A percentile compares a stretch with the other conserved stretches of the same genome.
These are phyloP conservation scores for Diaporthe vexans DNA, from an alignment of 2,329 filamentous ascomycete genomes.

Conservation along the genomic window DNA sequence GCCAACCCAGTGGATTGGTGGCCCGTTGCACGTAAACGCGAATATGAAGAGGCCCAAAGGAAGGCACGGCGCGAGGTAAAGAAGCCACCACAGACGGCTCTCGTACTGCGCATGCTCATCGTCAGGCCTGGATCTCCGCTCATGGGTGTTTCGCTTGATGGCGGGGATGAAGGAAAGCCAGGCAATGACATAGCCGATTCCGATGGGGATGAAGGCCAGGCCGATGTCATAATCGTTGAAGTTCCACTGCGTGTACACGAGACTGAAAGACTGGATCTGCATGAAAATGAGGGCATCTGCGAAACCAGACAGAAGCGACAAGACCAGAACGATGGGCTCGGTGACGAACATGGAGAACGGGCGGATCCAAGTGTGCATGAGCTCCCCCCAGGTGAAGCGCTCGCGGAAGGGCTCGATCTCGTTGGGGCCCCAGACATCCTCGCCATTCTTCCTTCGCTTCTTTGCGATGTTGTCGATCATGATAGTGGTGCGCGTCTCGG, in stretches of 20 bases:
- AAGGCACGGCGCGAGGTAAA: conserved; percentile 72
- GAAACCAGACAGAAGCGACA: conserved; percentile 81
- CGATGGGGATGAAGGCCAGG: conserved; percentile 75
- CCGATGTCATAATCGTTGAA: conserved; percentile 71
- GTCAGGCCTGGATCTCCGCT: conserved; percentile 64
- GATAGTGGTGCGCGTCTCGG: conserved; percentile 82
- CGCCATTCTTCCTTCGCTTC: conserved; percentile 74
- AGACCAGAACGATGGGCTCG: conserved; percentile 79
- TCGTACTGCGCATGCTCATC: conserved; percentile 77
- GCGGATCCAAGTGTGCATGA: conserved; percentile 70
- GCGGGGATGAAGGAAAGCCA: conserved; percentile 72
- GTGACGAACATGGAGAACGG: conserved; percentile 81
- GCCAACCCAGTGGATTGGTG: conserved; percentile 76
- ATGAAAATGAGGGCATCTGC: conserved; percentile 83
- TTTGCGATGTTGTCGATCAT: conserved; percentile 86
- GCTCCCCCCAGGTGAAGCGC: conserved; percentile 70
- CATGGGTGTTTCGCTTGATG: conserved; percentile 66
- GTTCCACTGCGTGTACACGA: conserved; percentile 78
- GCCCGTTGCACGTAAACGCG: conserved; percentile 76
- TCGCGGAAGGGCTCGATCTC: conserved; percentile 75
- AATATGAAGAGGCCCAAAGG: conserved; percentile 79
- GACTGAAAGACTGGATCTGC: conserved; percentile 78
- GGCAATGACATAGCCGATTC: conserved; percentile 75
- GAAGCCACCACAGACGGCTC: conserved; percentile 74
- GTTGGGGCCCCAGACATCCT: conserved; percentile 79